Evolutionary conservation across 129 eudicot genomes (phyloP).

Genomic region (carrot (Daucus carota)): DH1_v3.0 NC_030383.2:50908501-50909000

Average conservation of each 20-base stretch:
- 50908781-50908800: constrained; percentile 42
- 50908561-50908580: constrained; percentile 2
- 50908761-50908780: not conserved
- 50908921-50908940: constrained; percentile 68
- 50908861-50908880: constrained; percentile 91
- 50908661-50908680: not conserved
- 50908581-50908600: not conserved
- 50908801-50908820: constrained; percentile 87
- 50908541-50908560: too few species aligned
- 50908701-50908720: not conserved
- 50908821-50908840: constrained; percentile 82
- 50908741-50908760: not conserved
- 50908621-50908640: constrained; percentile 1
- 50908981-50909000: not conserved
- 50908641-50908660: not conserved
- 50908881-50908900: constrained; percentile 84
- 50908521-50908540: not conserved
- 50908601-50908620: not conserved
- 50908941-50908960: constrained; percentile 5
- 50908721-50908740: not conserved
- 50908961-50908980: not conserved
- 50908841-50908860: constrained; percentile 94
- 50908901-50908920: constrained; percentile 93
- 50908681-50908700: not conserved
- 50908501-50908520: not conserved